These are phyloP conservation scores for Pisolithus thermaeus DNA, from an alignment of 1,284 basidiomycete species.

Conservation along the genomic window DNA sequence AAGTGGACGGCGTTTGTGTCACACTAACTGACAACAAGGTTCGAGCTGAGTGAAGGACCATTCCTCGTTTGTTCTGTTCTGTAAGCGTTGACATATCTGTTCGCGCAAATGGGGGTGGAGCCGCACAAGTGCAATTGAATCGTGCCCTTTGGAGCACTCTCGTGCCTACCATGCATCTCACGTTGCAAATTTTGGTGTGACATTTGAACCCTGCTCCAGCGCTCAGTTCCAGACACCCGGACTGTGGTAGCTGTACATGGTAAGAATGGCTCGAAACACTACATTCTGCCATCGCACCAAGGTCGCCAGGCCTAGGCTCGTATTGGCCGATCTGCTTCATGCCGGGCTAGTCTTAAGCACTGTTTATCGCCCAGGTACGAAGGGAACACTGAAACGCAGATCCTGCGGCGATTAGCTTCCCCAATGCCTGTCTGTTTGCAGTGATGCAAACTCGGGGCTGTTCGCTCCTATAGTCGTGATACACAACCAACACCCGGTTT, in stretches of 20 bases:
- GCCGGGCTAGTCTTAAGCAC: background rate
- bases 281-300: background rate
- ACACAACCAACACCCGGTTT: background rate
- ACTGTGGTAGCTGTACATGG: background rate
- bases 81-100: too few relatives aligned
- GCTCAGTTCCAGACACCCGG: too few relatives aligned
- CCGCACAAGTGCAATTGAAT: too few relatives aligned
- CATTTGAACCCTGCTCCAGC: too few relatives aligned
- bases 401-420: constrained; percentile 2
- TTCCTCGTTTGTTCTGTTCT: too few relatives aligned
- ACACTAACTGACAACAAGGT: too few relatives aligned
- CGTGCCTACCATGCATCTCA: too few relatives aligned
- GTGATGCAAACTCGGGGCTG: background rate
- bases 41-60: too few relatives aligned
- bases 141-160: too few relatives aligned
- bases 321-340: background rate
- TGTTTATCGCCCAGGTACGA: background rate
- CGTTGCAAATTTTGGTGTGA: too few relatives aligned
- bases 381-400: background rate
- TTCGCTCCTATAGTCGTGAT: background rate
- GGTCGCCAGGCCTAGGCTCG: background rate
- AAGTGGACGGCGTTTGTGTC: too few relatives aligned
- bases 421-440: background rate
- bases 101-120: too few relatives aligned
- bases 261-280: background rate